Evolutionary conservation across 768 basidiomycete species (phyloP).

Genomic region (Naganishia vaughanmartiniae): DNA sequence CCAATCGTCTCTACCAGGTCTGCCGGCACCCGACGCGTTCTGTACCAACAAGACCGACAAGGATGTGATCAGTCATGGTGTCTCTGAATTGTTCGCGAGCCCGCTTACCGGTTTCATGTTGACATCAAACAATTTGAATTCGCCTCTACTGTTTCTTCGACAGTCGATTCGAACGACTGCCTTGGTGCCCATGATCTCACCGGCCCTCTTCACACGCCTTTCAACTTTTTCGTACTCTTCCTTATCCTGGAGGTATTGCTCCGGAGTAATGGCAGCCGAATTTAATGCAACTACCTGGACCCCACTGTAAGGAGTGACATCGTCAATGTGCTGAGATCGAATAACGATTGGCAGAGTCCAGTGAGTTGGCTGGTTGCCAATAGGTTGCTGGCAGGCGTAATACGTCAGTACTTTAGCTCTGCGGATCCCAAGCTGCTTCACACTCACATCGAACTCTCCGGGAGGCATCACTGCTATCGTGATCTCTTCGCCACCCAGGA

Average conservation of each 20-base stretch:
- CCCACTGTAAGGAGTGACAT: constrained; percentile 46
- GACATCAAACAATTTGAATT: constrained; percentile 43
- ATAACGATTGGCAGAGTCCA: constrained; percentile 45
- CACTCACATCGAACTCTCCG: constrained; percentile 40
- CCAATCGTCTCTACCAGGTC: constrained; percentile 45
- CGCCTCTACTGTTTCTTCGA: constrained; percentile 28
- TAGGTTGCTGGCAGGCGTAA: background rate
- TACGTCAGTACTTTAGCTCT: background rate
- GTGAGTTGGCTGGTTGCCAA: constrained; percentile 35
- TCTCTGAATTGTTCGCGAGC: background rate
- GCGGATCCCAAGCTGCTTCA: background rate
- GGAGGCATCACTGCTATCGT: constrained; percentile 47
- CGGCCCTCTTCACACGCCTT: constrained; percentile 34
- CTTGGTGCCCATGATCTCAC: constrained; percentile 26
- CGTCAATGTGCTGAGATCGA: constrained; percentile 40
- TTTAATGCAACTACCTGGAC: constrained; percentile 41
- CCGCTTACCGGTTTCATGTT: constrained; percentile 48
- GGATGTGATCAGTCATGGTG: background rate
- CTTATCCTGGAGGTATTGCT: constrained; percentile 35
- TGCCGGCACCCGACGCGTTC: constrained; percentile 46
- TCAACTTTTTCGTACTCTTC: constrained; percentile 33
- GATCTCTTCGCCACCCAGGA: constrained; percentile 42
- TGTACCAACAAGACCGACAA: constrained; percentile 24
- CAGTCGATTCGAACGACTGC: constrained; percentile 41
- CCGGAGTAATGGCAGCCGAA: constrained; percentile 35